Percentiles rank a stretch among this genome's conserved stretches.
Evolutionary conservation across 169 alveolate species (phyloP).

Genomic region (Miamiensis avidus): DNA sequence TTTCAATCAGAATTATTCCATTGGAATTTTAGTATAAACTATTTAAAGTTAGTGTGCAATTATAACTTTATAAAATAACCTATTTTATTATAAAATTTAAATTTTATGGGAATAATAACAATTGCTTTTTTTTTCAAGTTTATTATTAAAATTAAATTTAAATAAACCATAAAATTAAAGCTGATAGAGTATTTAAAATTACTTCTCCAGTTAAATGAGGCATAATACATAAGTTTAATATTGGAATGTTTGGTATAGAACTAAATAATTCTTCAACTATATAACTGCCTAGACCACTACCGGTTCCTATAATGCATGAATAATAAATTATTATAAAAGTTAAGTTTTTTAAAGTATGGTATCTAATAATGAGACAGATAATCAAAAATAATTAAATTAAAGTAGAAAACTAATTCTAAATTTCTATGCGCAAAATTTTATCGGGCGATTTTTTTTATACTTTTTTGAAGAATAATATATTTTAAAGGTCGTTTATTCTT

Average conservation of each 20-base stretch:
- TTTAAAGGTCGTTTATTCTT: no score
- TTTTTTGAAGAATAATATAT: no score
- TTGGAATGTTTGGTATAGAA: slow-evolving; percentile 13
- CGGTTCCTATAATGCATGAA: no score
- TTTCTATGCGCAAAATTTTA: not conserved
- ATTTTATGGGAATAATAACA: no score
- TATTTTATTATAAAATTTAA: not conserved
- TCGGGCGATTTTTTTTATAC: no score
- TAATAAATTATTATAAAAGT: not conserved
- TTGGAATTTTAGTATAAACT: slow-evolving; percentile 35
- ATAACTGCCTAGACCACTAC: slow-evolving; percentile 42
- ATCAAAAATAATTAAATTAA: no score
- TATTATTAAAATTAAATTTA: not conserved
- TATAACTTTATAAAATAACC: slow-evolving; percentile 12
- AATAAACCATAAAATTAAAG: not conserved
- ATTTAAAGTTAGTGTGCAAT: slow-evolving; percentile 18
- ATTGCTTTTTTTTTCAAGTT: no score
- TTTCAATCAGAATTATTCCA: slow-evolving; percentile 34
- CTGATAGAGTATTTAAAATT: not conserved
- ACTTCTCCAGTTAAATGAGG: slow-evolving; percentile 50
- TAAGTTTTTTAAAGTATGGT: no score
- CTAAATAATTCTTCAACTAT: slow-evolving; percentile 23
- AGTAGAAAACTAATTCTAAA: no score
- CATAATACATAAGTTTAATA: slow-evolving; percentile 32
- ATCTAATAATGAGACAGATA: not conserved